Percentiles rank a stretch among this genome's conserved stretches.
These are phyloP conservation scores for Penicillium daleae DNA, from an alignment of 495 filamentous ascomycete genomes.

Conservation along the genomic window DNA sequence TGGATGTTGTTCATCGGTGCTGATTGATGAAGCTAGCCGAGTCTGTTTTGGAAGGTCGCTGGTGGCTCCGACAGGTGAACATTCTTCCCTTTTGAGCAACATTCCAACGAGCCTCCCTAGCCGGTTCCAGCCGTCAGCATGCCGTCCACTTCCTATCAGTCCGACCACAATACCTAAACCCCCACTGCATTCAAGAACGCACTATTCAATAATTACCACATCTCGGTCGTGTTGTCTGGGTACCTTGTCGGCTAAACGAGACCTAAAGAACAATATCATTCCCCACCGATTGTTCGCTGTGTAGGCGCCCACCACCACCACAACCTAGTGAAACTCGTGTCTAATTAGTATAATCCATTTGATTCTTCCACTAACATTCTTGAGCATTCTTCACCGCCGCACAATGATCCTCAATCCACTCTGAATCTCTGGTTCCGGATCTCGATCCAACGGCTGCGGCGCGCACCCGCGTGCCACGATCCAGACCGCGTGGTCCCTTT, in stretches of 20 bases:
- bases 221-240: not conserved
- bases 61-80: no score
- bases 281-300: not conserved
- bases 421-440: not conserved
- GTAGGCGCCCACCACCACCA: not conserved
- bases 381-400: not conserved
- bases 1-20: no score
- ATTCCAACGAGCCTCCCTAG: not conserved
- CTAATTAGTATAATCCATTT: not conserved
- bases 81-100: not conserved
- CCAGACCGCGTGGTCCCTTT: conserved; percentile 22
- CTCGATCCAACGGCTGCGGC: conserved; percentile 13
- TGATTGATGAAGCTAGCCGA: no score
- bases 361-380: not conserved
- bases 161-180: not conserved
- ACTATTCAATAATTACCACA: not conserved
- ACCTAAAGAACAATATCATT: conserved; percentile 2
- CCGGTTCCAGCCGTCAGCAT: not conserved
- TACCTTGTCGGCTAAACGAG: not conserved
- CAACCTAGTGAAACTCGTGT: not conserved
- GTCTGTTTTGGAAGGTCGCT: no score
- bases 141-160: no score
- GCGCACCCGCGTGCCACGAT: not conserved
- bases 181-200: no score
- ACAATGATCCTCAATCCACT: no score